These are phyloP conservation scores for Areca catechu DNA, from an alignment of 176 grass and related monocot genomes.

Conservation along the genomic window DNA sequence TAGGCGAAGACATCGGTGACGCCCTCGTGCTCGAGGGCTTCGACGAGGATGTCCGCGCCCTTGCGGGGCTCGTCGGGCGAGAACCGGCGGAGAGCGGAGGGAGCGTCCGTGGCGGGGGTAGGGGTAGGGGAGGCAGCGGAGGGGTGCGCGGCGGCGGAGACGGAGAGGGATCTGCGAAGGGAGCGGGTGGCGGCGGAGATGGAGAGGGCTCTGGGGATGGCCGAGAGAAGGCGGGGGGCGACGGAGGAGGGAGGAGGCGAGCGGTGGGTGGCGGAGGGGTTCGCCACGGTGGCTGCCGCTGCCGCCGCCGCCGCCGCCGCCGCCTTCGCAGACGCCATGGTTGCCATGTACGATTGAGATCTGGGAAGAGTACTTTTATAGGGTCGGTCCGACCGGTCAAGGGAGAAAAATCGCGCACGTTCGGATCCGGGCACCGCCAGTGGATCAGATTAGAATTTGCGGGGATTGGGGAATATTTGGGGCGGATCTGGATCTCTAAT, in stretches of 20 bases:
- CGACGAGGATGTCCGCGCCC: conserved; percentile 90
- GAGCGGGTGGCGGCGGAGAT: not conserved
- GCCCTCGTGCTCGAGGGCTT: conserved; percentile 80
- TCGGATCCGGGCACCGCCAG: too few species aligned
- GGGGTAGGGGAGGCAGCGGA: not conserved
- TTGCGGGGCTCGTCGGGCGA: conserved; percentile 57
- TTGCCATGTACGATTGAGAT: too few species aligned
- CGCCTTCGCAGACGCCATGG: too few species aligned
- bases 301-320: too few species aligned
- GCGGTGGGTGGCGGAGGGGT: not conserved
- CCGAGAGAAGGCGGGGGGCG: not conserved
- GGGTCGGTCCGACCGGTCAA: too few species aligned
- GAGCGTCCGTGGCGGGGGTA: not conserved
- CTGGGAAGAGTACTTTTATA: too few species aligned
- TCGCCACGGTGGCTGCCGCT: too few species aligned
- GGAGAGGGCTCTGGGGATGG: not conserved
- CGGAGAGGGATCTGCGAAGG: not conserved
- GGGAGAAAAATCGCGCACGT: too few species aligned
- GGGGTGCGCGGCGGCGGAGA: not conserved
- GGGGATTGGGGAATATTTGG: too few species aligned
- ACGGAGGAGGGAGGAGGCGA: not conserved
- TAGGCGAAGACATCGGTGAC: conserved; percentile 85
- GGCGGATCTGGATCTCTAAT: too few species aligned
- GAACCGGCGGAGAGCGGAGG: conserved; percentile 40
- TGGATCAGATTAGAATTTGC: too few species aligned